Percentiles rank a stretch among this genome's conserved stretches.
Conservation (phyloP, 1,284 basidiomycete species). For the Heliocybe sulcata region DNA sequence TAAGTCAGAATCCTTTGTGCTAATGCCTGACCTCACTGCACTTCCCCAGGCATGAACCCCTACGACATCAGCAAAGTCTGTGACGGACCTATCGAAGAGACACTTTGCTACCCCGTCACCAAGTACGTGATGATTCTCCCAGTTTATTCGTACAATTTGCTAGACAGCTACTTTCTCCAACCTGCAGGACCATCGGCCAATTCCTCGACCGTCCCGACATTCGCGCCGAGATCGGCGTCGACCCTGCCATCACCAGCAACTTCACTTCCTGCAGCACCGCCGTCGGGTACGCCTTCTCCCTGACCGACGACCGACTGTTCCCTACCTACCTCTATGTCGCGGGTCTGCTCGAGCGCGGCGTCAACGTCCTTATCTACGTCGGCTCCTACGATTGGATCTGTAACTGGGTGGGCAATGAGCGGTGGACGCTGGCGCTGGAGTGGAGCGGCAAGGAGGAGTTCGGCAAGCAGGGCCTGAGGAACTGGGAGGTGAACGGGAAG, state of each 20-base stretch:
- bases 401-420: conserved; percentile 62
- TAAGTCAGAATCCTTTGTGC: no score
- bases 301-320: conserved; percentile 26
- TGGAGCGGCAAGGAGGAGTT: conserved; percentile 53
- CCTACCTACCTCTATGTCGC: conserved; percentile 45
- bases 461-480: conserved; percentile 31
- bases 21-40: no score
- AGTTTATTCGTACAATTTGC: background rate
- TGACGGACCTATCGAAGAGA: conserved; percentile 27
- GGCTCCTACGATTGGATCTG: conserved; percentile 64
- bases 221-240: conserved; percentile 47
- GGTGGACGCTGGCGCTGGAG: conserved; percentile 46
- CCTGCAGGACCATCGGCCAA: conserved; percentile 28
- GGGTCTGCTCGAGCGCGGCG: conserved; percentile 60
- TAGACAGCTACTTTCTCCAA: background rate
- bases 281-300: conserved; percentile 31
- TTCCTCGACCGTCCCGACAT: conserved; percentile 48
- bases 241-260: conserved; percentile 29
- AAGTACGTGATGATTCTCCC: conserved; percentile 23
- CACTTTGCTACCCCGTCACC: conserved; percentile 41
- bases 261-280: conserved; percentile 37
- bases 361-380: conserved; percentile 64
- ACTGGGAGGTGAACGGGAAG: conserved; percentile 46
- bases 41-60: conserved; percentile 34
- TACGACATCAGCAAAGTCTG: conserved; percentile 63